A percentile compares a stretch with the other conserved stretches of the same genome.
Evolutionary conservation across 1,284 basidiomycete genomes (phyloP).

Genomic region (Neonothopanus nambi): DNA sequence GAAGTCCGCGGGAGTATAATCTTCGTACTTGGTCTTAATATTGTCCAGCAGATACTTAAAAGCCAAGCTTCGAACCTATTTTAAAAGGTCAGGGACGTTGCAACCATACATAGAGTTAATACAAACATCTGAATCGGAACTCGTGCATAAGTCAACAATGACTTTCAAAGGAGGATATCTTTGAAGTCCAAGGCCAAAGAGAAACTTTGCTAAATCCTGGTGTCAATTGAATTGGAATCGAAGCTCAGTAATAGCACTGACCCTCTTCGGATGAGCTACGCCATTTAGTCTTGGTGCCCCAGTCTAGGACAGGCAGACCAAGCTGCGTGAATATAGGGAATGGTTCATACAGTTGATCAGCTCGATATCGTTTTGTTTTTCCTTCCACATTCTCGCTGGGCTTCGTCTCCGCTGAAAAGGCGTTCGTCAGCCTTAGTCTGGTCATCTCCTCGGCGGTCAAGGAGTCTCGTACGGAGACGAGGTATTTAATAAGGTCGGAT

Average conservation of each 20-base stretch:
- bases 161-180: constrained; percentile 71
- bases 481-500: constrained; percentile 80
- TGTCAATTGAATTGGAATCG: background rate
- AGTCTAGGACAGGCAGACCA: constrained; percentile 83
- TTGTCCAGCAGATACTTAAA: constrained; percentile 82
- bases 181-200: constrained; percentile 79
- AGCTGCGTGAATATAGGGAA: constrained; percentile 71
- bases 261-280: constrained; percentile 82
- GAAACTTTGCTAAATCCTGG: constrained; percentile 69
- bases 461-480: constrained; percentile 81
- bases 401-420: constrained; percentile 70
- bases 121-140: constrained; percentile 41
- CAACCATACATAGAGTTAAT: background rate
- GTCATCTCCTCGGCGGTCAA: constrained; percentile 71
- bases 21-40: constrained; percentile 58
- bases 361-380: constrained; percentile 48
- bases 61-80: constrained; percentile 51
- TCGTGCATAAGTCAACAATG: constrained; percentile 69
- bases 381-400: constrained; percentile 25
- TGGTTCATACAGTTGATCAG: constrained; percentile 85
- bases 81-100: background rate
- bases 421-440: constrained; percentile 77
- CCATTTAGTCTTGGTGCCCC: constrained; percentile 83
- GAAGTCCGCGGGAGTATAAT: constrained; percentile 60
- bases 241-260: constrained; percentile 29